Evolutionary conservation across 2,329 filamentous ascomycete genomes (phyloP), one percentile per base, ranked within the genome.

Genomic region (Fusarium nygamai): DNA sequence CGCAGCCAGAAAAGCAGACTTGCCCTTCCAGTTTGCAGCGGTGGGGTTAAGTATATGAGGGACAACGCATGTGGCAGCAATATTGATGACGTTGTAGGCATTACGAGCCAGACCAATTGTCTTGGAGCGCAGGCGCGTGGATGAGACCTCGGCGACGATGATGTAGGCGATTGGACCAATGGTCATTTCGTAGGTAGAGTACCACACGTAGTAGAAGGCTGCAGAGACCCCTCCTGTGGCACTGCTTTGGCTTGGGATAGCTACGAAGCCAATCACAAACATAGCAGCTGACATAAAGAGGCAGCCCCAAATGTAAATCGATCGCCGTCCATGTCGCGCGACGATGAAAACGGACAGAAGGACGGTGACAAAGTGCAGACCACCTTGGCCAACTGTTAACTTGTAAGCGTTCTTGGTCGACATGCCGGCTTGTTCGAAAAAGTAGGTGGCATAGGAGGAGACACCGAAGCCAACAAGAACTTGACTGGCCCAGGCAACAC

Each of bases 401-500:
- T 46, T 44, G 12, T 44, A 58, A 20, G 54, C 39, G 12, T 46
- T 17, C 29, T 33, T 44, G 13, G 54, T 46, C 13, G 54, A 43
- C 38, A 58, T 44, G 6, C 54, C 54, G 22, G 54, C 54, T n/a
- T 58, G 54, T 22, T 58, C 38, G 31, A 44, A 58, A 33, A 58
- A 58, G 39, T 58, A 58, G 10, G 54, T 58, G 22, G 38, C 38
- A 31, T 58, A 58, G 2, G 38, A 33, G 17, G 29, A 44, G 31
- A 58, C 38, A 22, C 22, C 29, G 19, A 44, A 58, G 19, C 54
- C 54, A 17, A 44, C 29, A 8, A 46, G 38, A n/a, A 33, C 38
- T 24, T 58, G 54, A 16, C 27, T 46, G 13, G 39, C 38, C 38
- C 38, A 44, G 22, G 54, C 22, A 22, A 44, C 89, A 89, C 73